Percentiles rank a stretch among this genome's conserved stretches.
These are phyloP conservation scores for Polyplosphaeria fusca DNA, from an alignment of 495 filamentous ascomycete species.

Conservation along the genomic window DNA sequence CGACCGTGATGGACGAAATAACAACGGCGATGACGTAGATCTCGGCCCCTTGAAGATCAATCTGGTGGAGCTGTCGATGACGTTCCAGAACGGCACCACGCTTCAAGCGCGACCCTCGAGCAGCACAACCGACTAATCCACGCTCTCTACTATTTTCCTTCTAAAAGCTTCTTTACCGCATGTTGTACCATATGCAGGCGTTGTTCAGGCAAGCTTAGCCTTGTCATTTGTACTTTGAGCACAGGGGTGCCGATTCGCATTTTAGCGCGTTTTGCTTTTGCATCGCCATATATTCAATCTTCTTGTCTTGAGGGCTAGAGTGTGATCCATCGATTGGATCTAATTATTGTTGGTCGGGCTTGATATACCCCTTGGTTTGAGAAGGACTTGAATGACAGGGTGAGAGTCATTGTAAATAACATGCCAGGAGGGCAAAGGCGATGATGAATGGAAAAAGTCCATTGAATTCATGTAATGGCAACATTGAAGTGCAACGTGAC, in stretches of 20 bases:
- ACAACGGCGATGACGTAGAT: slow-evolving; percentile 46
- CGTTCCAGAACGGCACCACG: slow-evolving; percentile 22
- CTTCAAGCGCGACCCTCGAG: slow-evolving; percentile 4
- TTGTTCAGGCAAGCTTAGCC: background rate
- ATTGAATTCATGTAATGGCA: no score
- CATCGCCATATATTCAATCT: background rate
- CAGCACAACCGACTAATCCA: background rate
- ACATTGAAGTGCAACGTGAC: no score
- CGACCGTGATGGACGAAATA: slow-evolving; percentile 41
- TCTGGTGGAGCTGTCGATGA: slow-evolving; percentile 10
- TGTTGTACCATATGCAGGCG: slow-evolving; percentile 3
- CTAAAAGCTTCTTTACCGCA: background rate
- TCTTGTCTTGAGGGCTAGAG: slow-evolving; percentile 2
- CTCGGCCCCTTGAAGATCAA: slow-evolving; percentile 34
- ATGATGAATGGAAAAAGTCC: no score
- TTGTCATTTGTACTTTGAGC: background rate
- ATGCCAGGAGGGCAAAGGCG: no score
- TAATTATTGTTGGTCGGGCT: slow-evolving; percentile 6
- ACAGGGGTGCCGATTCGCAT: background rate
- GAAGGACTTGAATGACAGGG: no score
- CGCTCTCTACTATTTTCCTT: background rate
- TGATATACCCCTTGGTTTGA: slow-evolving; percentile 10
- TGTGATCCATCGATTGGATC: slow-evolving; percentile 4
- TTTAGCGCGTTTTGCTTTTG: background rate
- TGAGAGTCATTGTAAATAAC: no score